Percentiles rank a stretch among this genome's conserved stretches.
These are phyloP conservation scores for Carallia pectinifolia DNA, from an alignment of 345 rosid species.

Conservation along the genomic window DNA sequence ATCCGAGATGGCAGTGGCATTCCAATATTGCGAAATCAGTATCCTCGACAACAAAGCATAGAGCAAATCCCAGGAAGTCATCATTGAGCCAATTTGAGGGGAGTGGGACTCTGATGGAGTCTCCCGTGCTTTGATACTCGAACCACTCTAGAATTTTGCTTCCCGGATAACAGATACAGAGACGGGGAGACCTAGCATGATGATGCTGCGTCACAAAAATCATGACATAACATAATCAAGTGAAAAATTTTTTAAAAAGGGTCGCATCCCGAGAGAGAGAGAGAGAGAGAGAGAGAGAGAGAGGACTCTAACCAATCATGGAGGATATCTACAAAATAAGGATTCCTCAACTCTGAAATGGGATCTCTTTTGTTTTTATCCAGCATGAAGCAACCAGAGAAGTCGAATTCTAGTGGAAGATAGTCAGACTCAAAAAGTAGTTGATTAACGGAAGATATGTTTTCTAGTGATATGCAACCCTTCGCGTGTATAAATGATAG, in stretches of 20 bases:
- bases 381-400: slow-evolving; percentile 1
- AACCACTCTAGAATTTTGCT: slow-evolving; percentile 7
- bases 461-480: slow-evolving; percentile 1
- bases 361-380: not conserved
- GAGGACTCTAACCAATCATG: not conserved
- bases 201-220: not conserved
- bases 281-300: not conserved
- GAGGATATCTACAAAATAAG: not conserved
- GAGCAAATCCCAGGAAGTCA: not conserved
- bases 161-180: not conserved
- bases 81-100: slow-evolving; percentile 5
- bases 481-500: not conserved
- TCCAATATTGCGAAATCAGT: too few relatives aligned
- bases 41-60: not conserved
- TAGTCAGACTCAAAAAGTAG: not conserved
- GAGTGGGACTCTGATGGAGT: not conserved
- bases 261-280: too few relatives aligned
- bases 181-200: not conserved
- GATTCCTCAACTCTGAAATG: not conserved
- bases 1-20: not conserved
- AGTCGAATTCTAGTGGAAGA: not conserved
- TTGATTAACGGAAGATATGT: not conserved
- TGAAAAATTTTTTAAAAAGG: too few relatives aligned
- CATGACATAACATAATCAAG: not conserved
- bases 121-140: slow-evolving; percentile 2